Evolutionary conservation across 192 early-diverging fungal species (phyloP), one percentile per base, ranked within the genome.

Genomic region (Thamnidium elegans): DNA sequence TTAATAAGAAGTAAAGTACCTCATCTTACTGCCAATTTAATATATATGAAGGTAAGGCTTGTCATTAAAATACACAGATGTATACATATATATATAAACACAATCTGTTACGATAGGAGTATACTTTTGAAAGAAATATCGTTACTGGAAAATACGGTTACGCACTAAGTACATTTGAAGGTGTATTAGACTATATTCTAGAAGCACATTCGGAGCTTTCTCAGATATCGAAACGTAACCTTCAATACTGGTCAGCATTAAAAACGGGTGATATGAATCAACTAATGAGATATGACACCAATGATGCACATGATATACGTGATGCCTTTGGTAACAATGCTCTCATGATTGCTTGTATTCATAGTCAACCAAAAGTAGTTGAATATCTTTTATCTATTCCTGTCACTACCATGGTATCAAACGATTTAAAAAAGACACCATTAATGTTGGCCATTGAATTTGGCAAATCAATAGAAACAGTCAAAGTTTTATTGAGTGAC

Each of bases 131-230:
- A 31, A 69, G 64, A 23, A 70, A 82, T 39, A 53, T 77, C 4
- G 47, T 66, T 5, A 53, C 62, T 10, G 80, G 80, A 13, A 59
- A 72, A 54, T 79, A 77, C 42, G 80, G 80, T 4, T 82, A 75
- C 47, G 71, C 78, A 8, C 74, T 82, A 11, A 77, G 72, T n/a
- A 79, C 80, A 3, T 48, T 82, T 43, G 80, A 82, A 36, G 78
- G 75, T 0, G 78, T 82, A 8, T 61, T 77, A 2, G 72, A 71
- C 5, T 82, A 82, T 42, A 66, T 82, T 10, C 30, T 69, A 23
- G 58, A 74, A 6, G 70, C 71, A 23, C 42, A 58, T 21, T 54
- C 63, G 7, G 60, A 68, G 14, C 52, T 82, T 8, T 58, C 70
- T 3, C 56, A 66, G 11, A 42, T 82, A 1, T 77, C 80, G 0